Evolutionary conservation across 371 early-diverging fungal genomes (phyloP).

Genomic region (Mucor indicus): DNA sequence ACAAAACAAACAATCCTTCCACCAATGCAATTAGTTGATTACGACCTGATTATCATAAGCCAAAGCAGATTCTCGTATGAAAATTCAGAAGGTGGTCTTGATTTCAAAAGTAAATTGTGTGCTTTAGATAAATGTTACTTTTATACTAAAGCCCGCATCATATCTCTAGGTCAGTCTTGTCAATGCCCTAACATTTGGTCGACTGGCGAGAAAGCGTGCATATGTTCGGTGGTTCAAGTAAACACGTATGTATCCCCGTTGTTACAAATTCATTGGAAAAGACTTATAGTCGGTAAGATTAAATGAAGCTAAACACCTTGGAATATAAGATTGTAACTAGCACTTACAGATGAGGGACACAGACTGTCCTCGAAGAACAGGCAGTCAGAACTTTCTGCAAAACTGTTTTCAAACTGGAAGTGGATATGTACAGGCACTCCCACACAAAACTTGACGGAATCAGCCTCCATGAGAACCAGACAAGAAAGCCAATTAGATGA

Average conservation of each 20-base stretch:
- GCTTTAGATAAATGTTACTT: no score
- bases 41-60: conserved; percentile 67
- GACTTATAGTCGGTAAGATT: conserved; percentile 68
- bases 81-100: conserved; percentile 50
- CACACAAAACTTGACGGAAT: conserved; percentile 56
- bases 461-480: conserved; percentile 10
- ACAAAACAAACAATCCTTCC: conserved; percentile 45
- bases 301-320: no score
- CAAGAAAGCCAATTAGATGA: conserved; percentile 19
- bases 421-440: conserved; percentile 80
- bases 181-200: conserved; percentile 36
- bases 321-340: no score
- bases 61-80: conserved; percentile 62
- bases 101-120: conserved; percentile 33
- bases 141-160: no score
- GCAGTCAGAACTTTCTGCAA: conserved; percentile 48
- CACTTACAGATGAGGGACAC: conserved; percentile 31
- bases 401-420: conserved; percentile 59
- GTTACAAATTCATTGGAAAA: conserved; percentile 67
- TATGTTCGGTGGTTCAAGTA: conserved; percentile 20
- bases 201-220: conserved; percentile 17
- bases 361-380: conserved; percentile 24
- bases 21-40: conserved; percentile 41
- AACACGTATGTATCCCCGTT: conserved; percentile 57
- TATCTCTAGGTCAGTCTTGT: no score